Evolutionary conservation across 1,284 basidiomycete species (phyloP).

Genomic region (Fomes fomentarius): DNA sequence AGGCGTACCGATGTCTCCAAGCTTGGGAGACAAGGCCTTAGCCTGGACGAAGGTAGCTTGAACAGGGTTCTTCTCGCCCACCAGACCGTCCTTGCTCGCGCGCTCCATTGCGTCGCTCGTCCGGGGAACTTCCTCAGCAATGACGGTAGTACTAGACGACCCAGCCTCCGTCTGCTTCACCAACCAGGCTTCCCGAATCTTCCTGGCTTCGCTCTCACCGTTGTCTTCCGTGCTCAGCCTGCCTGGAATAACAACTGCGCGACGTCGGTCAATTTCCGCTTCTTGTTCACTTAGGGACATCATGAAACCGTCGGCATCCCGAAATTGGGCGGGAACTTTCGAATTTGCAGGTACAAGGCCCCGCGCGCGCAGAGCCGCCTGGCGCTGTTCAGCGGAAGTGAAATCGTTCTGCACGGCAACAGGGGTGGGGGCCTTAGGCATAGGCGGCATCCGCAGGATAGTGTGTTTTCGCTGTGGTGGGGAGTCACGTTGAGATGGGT

Average conservation of each 20-base stretch:
- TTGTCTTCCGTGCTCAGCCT: slow-evolving; percentile 10
- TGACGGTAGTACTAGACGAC: background rate
- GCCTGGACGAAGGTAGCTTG: slow-evolving; percentile 20
- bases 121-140: background rate
- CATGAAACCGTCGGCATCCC: slow-evolving; percentile 26
- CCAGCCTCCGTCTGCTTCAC: slow-evolving; percentile 20
- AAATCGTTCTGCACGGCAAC: slow-evolving; percentile 29
- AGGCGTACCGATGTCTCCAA: slow-evolving; percentile 9
- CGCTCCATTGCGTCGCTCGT: slow-evolving; percentile 12
- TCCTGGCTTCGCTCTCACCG: slow-evolving; percentile 30
- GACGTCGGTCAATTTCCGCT: slow-evolving; percentile 32
- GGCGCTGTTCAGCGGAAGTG: slow-evolving; percentile 31
- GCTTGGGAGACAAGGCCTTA: slow-evolving; percentile 4
- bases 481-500: background rate
- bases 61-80: slow-evolving; percentile 10
- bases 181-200: slow-evolving; percentile 36
- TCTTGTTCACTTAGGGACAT: slow-evolving; percentile 37
- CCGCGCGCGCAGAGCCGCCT: slow-evolving; percentile 34
- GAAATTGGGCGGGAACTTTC: slow-evolving; percentile 7
- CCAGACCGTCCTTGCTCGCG: slow-evolving; percentile 13
- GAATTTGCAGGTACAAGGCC: slow-evolving; percentile 31
- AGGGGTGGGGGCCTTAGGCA: slow-evolving; percentile 24
- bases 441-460: slow-evolving; percentile 22
- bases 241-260: slow-evolving; percentile 25
- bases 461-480: slow-evolving; percentile 8